Evolutionary conservation across 2,329 filamentous ascomycete species (phyloP), one percentile per base, ranked within the genome.

Genomic region (Sclerotiophoma versabilis): DNA sequence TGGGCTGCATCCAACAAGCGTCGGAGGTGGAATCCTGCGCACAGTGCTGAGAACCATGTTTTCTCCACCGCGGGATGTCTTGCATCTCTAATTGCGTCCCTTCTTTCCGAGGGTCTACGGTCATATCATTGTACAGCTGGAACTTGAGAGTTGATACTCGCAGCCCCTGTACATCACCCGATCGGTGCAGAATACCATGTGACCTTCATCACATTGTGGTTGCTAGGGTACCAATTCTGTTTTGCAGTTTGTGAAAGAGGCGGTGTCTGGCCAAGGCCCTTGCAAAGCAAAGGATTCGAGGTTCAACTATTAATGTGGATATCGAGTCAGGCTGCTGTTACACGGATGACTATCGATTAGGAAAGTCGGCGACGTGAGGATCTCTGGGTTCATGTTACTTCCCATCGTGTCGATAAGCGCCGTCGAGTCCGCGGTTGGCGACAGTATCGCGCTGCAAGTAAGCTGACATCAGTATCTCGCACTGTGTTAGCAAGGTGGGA

Each of bases 371-470:
- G 51, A 54, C 34, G 27, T 46, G 34, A 33, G 34, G 17, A 45
- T 22, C 14, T 36, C 14, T 23, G 45, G 33, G 9, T 38, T 34
- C 23, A 49, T n/a, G 14, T 22, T 34, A n/a, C 38, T 30, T 29
- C 25, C 14, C 34, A 34, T 45, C 39, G 32, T 48, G 26, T 54
- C 38, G 27, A 45, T 47, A 42, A 42, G 65, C 62, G 65, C 63
- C 56, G 29, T 54, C 45, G 53, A 59, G 63, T 51, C 63, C 60
- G 62, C 62, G 44, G 59, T 58, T 62, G 56, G 49, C 53, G 59
- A 68, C 59, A 57, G 49, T 54, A 39, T 43, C 57, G 57, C 49
- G 56, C 52, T 57, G 60, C 53, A 52, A 52, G 43, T 50, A 56
- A 49, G 43, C 57, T 62, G 56, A 58, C 58, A 58, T 54, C 45